phyloP scores from a whole-genome alignment of 148 eudicot genomes.

The Persicaria tinctoria region DNA sequence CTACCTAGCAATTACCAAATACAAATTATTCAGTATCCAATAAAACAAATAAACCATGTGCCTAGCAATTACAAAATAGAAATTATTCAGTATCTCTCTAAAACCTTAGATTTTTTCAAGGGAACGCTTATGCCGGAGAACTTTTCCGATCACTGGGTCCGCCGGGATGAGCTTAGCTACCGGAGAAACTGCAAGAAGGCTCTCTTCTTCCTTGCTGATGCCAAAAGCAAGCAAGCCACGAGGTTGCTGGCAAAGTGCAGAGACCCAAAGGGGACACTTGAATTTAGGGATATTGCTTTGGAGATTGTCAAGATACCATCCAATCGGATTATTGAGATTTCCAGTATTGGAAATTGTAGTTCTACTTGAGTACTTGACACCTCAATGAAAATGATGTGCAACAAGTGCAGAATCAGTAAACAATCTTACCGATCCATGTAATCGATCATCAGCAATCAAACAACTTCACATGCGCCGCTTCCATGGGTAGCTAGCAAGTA shows the following conservation, averaged over 20 bases:
- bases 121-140: not conserved
- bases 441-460: no score
- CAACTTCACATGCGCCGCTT: no score
- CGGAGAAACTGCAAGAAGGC: not conserved
- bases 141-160: not conserved
- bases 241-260: slow-evolving; percentile 32
- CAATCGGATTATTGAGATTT: slow-evolving; percentile 24
- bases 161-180: not conserved
- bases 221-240: not conserved
- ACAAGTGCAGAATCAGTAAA: no score
- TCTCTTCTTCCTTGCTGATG: not conserved
- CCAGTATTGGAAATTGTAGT: not conserved
- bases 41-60: no score
- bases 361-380: not conserved
- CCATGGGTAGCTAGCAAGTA: no score
- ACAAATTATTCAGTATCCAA: no score
- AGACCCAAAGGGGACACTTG: slow-evolving; percentile 30
- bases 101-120: not conserved
- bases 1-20: no score
- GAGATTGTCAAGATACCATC: slow-evolving; percentile 35
- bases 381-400: no score
- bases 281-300: slow-evolving; percentile 34
- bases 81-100: not conserved
- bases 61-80: no score
- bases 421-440: no score